A percentile compares a stretch with the other conserved stretches of the same genome.
Conservation (phyloP, 1,139 yeast species). For the Hansenula lynferdii region DNA sequence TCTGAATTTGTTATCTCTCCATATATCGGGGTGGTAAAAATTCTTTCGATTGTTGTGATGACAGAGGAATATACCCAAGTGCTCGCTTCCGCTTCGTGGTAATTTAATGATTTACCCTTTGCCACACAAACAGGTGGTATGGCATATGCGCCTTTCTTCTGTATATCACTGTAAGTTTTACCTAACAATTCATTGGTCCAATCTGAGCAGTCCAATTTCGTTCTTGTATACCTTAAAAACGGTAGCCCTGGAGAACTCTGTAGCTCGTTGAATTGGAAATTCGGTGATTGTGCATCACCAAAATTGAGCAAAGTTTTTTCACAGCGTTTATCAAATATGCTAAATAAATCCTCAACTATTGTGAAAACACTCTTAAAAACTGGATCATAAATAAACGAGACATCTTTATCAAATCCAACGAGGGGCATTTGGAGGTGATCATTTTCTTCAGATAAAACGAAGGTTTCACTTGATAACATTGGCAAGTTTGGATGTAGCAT, state of each 20-base stretch:
- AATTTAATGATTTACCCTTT: too few species aligned
- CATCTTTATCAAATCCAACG: too few species aligned
- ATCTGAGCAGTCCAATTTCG: background rate
- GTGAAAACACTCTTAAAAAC: too few species aligned
- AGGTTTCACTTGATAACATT: too few species aligned
- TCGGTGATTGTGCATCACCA: too few species aligned
- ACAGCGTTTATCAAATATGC: background rate
- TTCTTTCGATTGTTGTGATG: background rate
- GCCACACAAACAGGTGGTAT: background rate
- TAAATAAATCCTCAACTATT: too few species aligned
- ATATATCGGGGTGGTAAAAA: background rate
- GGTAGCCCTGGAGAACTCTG: background rate
- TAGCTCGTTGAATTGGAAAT: background rate
- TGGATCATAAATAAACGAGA: too few species aligned
- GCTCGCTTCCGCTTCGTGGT: too few species aligned
- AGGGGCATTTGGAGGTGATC: too few species aligned
- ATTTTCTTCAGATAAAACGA: too few species aligned
- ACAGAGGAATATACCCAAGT: background rate
- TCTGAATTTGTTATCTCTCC: background rate
- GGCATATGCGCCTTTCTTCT: background rate
- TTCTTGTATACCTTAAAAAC: background rate
- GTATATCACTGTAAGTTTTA: background rate
- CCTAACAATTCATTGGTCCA: background rate
- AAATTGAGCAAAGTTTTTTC: background rate
- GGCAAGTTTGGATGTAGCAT: too few species aligned